Conservation (phyloP, 139 green algal species). For the Haematococcus sp. region DNA sequence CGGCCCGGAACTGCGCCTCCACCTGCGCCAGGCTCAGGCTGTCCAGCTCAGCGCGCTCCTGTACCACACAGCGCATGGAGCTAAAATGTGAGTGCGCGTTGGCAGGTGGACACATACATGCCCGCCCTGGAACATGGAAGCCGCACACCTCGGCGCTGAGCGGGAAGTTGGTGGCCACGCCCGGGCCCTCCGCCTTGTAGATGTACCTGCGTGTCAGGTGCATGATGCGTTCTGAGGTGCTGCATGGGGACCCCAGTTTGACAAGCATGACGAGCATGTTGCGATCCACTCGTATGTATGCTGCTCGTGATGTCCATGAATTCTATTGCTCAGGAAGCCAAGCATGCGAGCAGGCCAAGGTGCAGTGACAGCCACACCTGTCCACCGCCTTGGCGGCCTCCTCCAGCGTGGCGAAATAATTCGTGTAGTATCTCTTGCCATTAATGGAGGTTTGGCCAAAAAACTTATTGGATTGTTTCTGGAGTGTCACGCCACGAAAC, state of each 20-base stretch:
- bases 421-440: not conserved
- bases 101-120: too few species aligned
- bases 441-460: too few species aligned
- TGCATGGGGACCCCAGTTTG: not conserved
- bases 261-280: not conserved
- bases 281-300: not conserved
- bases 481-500: too few species aligned
- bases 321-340: too few species aligned
- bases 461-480: too few species aligned
- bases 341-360: not conserved
- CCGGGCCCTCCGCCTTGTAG: slow-evolving; percentile 6
- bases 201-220: not conserved
- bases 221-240: not conserved
- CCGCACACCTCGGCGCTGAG: not conserved
- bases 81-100: too few species aligned
- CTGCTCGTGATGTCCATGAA: too few species aligned
- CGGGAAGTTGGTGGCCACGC: not conserved
- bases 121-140: too few species aligned
- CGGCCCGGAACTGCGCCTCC: slow-evolving; percentile 5
- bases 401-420: not conserved
- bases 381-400: slow-evolving; percentile 4
- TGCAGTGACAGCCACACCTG: slow-evolving; percentile 4
- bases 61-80: too few species aligned
- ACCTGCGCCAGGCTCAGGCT: not conserved
- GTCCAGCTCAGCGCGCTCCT: not conserved